Conservation (phyloP, 2,329 filamentous ascomycete genomes). For the Hypoxylon sp. region DNA sequence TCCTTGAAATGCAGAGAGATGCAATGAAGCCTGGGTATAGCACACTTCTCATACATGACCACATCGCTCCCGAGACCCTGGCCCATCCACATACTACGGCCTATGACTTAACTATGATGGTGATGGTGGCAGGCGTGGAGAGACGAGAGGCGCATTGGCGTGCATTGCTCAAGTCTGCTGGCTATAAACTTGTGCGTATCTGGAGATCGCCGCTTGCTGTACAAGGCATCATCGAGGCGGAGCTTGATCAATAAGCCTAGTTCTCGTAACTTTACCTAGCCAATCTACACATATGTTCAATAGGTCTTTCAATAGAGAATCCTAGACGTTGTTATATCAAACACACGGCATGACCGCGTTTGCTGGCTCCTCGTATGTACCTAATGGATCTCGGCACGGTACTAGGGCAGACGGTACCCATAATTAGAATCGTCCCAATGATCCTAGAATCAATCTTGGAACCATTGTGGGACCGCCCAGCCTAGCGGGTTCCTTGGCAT, state of each 20-base stretch:
- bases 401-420: too few relatives aligned
- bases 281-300: not conserved
- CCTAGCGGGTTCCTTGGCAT: too few relatives aligned
- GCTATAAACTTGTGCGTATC: conserved; percentile 22
- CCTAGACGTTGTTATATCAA: not conserved
- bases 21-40: conserved; percentile 51
- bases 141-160: conserved; percentile 43
- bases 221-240: conserved; percentile 26
- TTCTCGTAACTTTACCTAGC: not conserved
- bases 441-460: too few relatives aligned
- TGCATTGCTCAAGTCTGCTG: conserved; percentile 39
- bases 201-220: conserved; percentile 22
- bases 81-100: conserved; percentile 34
- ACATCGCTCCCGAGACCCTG: conserved; percentile 42
- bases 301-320: not conserved
- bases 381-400: too few relatives aligned
- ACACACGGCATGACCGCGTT: not conserved
- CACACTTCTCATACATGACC: conserved; percentile 53
- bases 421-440: too few relatives aligned
- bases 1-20: conserved; percentile 35
- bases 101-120: conserved; percentile 48
- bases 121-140: conserved; percentile 40
- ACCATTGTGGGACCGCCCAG: too few relatives aligned
- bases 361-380: too few relatives aligned
- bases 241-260: conserved; percentile 10